These are phyloP conservation scores for Phytophthora aleatoria DNA, from an alignment of 352 stramenopile species.

Conservation along the genomic window DNA sequence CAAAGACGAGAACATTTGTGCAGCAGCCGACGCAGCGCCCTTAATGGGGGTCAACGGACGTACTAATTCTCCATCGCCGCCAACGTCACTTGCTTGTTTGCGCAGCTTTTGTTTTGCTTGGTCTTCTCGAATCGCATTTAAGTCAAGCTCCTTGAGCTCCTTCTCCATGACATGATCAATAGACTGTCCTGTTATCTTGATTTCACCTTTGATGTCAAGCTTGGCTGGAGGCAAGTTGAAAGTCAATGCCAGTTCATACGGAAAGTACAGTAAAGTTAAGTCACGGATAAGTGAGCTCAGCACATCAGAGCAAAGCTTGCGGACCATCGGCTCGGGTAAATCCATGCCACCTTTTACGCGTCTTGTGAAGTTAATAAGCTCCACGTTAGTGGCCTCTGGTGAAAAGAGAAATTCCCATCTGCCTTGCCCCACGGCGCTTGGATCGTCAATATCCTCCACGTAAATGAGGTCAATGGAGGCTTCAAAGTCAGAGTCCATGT, in stretches of 20 bases:
- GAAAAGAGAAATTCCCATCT: slow-evolving; percentile 70
- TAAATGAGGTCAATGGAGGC: slow-evolving; percentile 64
- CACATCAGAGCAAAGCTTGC: slow-evolving; percentile 73
- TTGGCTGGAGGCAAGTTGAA: slow-evolving; percentile 63
- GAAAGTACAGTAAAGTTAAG: slow-evolving; percentile 67
- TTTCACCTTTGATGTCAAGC: slow-evolving; percentile 60
- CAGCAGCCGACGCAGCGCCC: slow-evolving; percentile 37
- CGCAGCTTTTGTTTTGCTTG: slow-evolving; percentile 21
- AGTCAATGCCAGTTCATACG: slow-evolving; percentile 56
- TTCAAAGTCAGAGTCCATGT: slow-evolving; percentile 73
- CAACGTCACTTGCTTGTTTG: slow-evolving; percentile 8
- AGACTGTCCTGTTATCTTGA: slow-evolving; percentile 52
- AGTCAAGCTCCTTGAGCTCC: slow-evolving; percentile 33
- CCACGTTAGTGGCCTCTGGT: slow-evolving; percentile 60
- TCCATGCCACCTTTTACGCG: slow-evolving; percentile 73
- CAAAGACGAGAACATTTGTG: slow-evolving; percentile 48
- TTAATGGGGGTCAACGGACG: slow-evolving; percentile 26
- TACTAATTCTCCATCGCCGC: background rate
- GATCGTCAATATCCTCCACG: slow-evolving; percentile 55
- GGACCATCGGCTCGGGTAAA: slow-evolving; percentile 68
- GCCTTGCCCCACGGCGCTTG: slow-evolving; percentile 40
- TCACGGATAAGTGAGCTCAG: slow-evolving; percentile 67
- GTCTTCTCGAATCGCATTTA: slow-evolving; percentile 21
- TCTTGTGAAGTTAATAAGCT: slow-evolving; percentile 70
- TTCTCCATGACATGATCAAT: slow-evolving; percentile 75